Base-by-base conservation (phyloP, 192 early-diverging fungal species). In the Umbelopsis sp. region DNA sequence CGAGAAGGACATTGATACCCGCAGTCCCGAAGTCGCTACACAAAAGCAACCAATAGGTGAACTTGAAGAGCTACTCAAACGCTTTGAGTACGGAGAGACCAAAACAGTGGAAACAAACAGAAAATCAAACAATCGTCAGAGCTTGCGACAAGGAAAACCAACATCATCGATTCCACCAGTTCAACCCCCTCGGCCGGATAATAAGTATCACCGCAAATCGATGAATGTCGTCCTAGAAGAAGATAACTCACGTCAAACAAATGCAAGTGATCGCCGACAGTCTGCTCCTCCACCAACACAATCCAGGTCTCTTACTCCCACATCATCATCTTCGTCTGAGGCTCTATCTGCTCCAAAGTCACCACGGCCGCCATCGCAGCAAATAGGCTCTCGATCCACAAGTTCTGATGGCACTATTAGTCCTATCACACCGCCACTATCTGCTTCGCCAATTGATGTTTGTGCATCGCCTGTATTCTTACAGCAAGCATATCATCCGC, bases 11-110 rank as follows among this genome's bases (percentile, higher is more conserved):
- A 27, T 35, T 25, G 25, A 15, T 16, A 21, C 48, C 18, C 15
- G 12, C 30, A 61, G 11, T 30, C 27, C 16, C 3, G 10, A 35
- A 33, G 27, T 25, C 11, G 12, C 12, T 10, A 1, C 27, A 6
- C 27, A 61, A 10, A 61, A 6, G 23, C 21, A 37, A 4, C 55
- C 55, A 2, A 61, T 61, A 35, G 55, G 55, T 13, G 55, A 61
- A 61, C 55, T 61, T 7, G 55, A 61, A 25, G 55, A 61, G 16
- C 55, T 61, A 15, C 25, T 61, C 23, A 61, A 61, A 35, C 27
- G 18, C 16, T 61, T 61, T 35, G 55, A 61, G 16, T 20, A 49
- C 12, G 55, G 55, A 2, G 55, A 25, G 18, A 35, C 12, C 33
- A 25, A 61, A 18, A 25, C 16, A 35, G 16, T 30, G 0, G 55